These are phyloP conservation scores for Colletotrichum caudatum DNA, from an alignment of 2,329 filamentous ascomycete genomes.

Conservation along the genomic window DNA sequence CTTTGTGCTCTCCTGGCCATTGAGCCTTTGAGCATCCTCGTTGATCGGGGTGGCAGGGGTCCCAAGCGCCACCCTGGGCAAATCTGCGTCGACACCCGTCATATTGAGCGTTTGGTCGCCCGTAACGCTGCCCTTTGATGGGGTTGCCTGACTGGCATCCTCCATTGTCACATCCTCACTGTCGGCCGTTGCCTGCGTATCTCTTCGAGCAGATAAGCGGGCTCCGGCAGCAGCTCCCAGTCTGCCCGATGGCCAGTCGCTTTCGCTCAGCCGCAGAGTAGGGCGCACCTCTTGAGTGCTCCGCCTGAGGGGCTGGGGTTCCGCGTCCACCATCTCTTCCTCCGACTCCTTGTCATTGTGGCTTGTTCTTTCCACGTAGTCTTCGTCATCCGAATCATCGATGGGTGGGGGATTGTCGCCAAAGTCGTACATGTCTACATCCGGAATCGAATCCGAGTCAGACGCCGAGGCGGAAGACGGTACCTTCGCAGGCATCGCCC, in stretches of 20 bases:
- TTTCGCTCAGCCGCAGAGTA: slow-evolving; percentile 19
- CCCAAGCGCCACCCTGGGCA: slow-evolving; percentile 11
- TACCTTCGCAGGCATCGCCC: slow-evolving; percentile 6
- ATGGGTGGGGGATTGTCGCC: slow-evolving; percentile 43
- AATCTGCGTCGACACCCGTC: not conserved
- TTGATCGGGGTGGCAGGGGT: slow-evolving; percentile 1
- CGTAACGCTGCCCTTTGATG: not conserved
- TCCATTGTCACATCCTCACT: slow-evolving; percentile 20
- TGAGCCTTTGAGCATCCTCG: not conserved
- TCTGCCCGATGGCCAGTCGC: slow-evolving; percentile 2
- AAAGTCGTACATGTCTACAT: slow-evolving; percentile 38
- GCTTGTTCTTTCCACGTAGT: slow-evolving; percentile 21
- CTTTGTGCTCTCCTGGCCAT: not conserved
- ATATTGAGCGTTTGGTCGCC: not conserved
- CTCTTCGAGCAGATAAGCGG: slow-evolving; percentile 30
- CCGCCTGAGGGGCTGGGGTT: slow-evolving; percentile 24
- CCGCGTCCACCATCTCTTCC: slow-evolving; percentile 28
- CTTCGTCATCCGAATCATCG: slow-evolving; percentile 37
- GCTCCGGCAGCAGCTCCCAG: slow-evolving; percentile 31
- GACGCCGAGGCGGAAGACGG: slow-evolving; percentile 34
- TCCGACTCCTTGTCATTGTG: slow-evolving; percentile 13
- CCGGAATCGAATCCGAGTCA: slow-evolving; percentile 27
- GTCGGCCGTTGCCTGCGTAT: not conserved
- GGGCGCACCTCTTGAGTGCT: slow-evolving; percentile 40
- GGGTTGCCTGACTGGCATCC: slow-evolving; percentile 16